Conservation (phyloP, 257 asterid species). For the Penstemon barbatus region DNA sequence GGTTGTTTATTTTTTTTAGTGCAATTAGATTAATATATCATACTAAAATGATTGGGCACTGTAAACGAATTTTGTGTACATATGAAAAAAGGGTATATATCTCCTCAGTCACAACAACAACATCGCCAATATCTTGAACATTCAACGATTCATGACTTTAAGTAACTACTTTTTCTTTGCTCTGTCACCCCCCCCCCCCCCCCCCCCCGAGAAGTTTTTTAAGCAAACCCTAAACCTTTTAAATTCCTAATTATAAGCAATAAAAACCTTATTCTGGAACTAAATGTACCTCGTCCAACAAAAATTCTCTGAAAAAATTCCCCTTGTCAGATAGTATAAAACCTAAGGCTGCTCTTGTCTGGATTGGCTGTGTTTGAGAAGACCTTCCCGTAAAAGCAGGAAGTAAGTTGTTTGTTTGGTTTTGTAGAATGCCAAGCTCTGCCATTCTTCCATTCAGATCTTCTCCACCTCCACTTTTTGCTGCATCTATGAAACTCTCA, state of each 20-base stretch:
- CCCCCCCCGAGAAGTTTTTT: too few species aligned
- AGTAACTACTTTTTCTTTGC: too few species aligned
- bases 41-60: neutral
- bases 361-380: slow-evolving; percentile 66
- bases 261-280: neutral
- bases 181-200: too few species aligned
- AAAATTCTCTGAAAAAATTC: slow-evolving; percentile 88
- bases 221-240: too few species aligned
- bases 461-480: slow-evolving; percentile 99
- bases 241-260: too few species aligned
- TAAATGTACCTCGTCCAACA: slow-evolving; percentile 85
- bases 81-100: neutral
- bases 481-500: slow-evolving; percentile 91
- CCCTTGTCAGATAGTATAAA: slow-evolving; percentile 93
- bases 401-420: slow-evolving; percentile 47
- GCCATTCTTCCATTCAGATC: slow-evolving; percentile 91
- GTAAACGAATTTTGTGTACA: neutral
- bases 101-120: too few species aligned
- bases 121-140: too few species aligned
- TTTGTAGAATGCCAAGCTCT: slow-evolving; percentile 82
- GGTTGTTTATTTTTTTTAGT: too few species aligned
- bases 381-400: slow-evolving; percentile 41
- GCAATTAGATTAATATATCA: neutral
- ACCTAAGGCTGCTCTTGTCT: slow-evolving; percentile 92
- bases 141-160: too few species aligned